These are phyloP conservation scores for Aspergillus novofumigatus DNA, from an alignment of 2,329 filamentous ascomycete genomes.

Conservation along the genomic window DNA sequence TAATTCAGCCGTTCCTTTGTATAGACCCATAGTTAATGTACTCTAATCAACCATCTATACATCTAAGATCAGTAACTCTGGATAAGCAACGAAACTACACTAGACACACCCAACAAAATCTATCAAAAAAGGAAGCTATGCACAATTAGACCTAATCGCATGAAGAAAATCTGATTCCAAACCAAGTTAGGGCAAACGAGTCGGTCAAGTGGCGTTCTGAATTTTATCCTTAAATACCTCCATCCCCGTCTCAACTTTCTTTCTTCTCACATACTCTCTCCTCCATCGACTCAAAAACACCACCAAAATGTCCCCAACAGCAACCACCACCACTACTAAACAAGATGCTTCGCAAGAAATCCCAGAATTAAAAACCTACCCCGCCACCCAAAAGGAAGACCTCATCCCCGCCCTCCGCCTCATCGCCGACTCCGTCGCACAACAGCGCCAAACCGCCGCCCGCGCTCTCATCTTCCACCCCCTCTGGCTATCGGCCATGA, in stretches of 20 bases:
- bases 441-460: slow-evolving; percentile 70
- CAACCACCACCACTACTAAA: background rate
- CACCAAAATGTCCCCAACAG: background rate
- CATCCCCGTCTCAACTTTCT: background rate
- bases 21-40: background rate
- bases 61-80: too few species aligned
- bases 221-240: background rate
- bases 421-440: slow-evolving; percentile 74
- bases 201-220: background rate
- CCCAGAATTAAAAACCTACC: slow-evolving; percentile 27
- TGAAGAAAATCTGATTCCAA: background rate
- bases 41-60: background rate
- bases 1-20: background rate
- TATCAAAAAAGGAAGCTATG: too few species aligned
- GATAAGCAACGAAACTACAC: too few species aligned
- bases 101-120: too few species aligned
- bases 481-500: slow-evolving; percentile 40
- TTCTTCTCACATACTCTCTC: too few species aligned
- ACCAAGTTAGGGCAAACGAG: background rate
- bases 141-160: background rate
- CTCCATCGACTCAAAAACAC: background rate
- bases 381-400: slow-evolving; percentile 50
- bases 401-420: slow-evolving; percentile 66
- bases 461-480: slow-evolving; percentile 61
- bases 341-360: background rate